Base-by-base conservation (phyloP, 257 asterid genomes). In the Lantana camara region DNA sequence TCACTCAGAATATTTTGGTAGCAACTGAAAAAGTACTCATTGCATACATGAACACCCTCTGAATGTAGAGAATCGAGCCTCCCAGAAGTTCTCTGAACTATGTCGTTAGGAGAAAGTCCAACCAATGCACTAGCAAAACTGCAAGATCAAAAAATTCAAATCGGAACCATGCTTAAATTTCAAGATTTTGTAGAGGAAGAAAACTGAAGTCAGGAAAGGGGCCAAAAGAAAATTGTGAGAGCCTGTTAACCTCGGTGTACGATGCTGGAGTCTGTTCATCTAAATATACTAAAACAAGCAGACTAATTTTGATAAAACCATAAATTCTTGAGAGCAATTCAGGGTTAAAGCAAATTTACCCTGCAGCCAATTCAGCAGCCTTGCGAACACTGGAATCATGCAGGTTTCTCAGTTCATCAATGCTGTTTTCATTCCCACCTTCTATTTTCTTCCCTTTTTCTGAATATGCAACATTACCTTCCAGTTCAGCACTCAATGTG, bases 281-380 rank as follows among this genome's bases (percentile, higher is more conserved):
- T n/a, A n/a, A n/a, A n/a, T n/a, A n/a, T n/a, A n/a, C n/a, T n/a
- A n/a, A n/a, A n/a, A n/a, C 32, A 27, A 2, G 2, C 32, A 2
- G 2, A 27, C 29, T 20, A 19, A 34, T 11, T 22, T 7, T 7
- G 32, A 32, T 55, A 41, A 47, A 1, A 29, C 38, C 35, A 32
- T n/a, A 46, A 63, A 37, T 50, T 9, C 13, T 50, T 0, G 52
- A 7, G 19, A 41, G 15, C 17, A 30, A 44, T 48, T 44, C 55
- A 29, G 35, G 69, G 17, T 23, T 21, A 9, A 60, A 45, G 20
- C 57, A 42, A 50, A 52, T 15, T 23, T 88, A 94, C 96, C 99
- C 96, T 29, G 96, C 95, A 60, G 97, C 97, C 79, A 93, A 77
- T 75, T 93, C 96, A 66, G 99, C 99, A 71, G 99, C 99, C 77